A percentile compares a stretch with the other conserved stretches of the same genome.
Conservation (phyloP, 2,329 filamentous ascomycete species). For the Paraconiothyrium sp. region DNA sequence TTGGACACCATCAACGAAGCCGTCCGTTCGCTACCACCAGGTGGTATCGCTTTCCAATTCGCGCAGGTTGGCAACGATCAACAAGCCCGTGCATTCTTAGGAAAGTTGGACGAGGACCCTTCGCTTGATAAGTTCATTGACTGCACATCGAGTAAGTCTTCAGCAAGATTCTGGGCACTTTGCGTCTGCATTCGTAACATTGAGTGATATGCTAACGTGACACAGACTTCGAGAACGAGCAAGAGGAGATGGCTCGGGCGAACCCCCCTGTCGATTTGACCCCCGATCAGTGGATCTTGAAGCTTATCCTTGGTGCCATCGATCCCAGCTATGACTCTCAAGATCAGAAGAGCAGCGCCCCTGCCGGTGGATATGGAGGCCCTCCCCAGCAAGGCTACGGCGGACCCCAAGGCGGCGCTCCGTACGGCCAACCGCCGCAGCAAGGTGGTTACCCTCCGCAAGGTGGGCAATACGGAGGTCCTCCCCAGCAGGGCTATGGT, state of each 20-base stretch:
- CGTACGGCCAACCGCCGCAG: conserved; percentile 8
- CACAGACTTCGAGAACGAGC: conserved; percentile 72
- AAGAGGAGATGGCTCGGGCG: conserved; percentile 70
- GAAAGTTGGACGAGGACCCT: conserved; percentile 71
- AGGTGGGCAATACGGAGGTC: conserved; percentile 32
- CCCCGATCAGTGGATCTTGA: conserved; percentile 72
- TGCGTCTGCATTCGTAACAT: background rate
- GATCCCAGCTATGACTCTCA: conserved; percentile 72
- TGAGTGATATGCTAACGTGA: conserved; percentile 18
- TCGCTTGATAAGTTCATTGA: conserved; percentile 69
- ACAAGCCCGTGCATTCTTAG: conserved; percentile 70
- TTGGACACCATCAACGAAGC: conserved; percentile 67
- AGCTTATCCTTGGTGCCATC: conserved; percentile 73
- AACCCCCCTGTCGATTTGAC: conserved; percentile 70
- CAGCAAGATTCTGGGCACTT: background rate
- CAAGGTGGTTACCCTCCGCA: conserved; percentile 22
- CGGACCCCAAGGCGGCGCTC: conserved; percentile 30
- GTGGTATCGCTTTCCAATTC: conserved; percentile 73
- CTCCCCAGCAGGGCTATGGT: conserved; percentile 32
- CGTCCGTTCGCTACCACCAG: conserved; percentile 62
- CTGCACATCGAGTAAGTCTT: conserved; percentile 71
- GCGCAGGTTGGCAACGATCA: conserved; percentile 75
- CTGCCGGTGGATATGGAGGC: conserved; percentile 25
- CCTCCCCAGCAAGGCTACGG: conserved; percentile 25
- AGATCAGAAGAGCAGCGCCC: conserved; percentile 65